Conservation (phyloP, 192 early-diverging fungal genomes). For the Coemansia sp. region DNA sequence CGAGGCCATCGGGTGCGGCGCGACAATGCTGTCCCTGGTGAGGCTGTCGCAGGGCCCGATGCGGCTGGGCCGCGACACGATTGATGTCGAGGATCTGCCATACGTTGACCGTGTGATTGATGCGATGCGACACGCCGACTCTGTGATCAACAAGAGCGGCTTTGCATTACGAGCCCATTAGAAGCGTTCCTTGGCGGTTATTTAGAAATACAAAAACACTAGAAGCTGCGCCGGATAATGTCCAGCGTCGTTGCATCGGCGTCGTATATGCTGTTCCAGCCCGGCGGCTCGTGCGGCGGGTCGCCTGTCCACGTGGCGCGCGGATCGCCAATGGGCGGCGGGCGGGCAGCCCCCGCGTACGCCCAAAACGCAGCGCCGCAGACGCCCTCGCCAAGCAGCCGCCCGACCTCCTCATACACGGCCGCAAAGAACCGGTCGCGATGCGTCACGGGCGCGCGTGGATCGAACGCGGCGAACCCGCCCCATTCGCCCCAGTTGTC, state of each 20-base stretch:
- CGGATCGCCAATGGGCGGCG: slow-evolving; percentile 30
- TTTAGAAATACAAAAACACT: too few relatives aligned
- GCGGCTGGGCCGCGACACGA: slow-evolving; percentile 47
- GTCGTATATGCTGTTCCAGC: slow-evolving; percentile 69
- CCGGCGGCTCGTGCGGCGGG: slow-evolving; percentile 58
- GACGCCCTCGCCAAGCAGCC: not conserved
- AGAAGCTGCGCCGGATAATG: too few relatives aligned
- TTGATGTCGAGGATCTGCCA: slow-evolving; percentile 42
- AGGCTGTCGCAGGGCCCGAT: slow-evolving; percentile 59
- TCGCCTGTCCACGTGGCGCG: slow-evolving; percentile 55
- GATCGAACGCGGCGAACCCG: slow-evolving; percentile 43
- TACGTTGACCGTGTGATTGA: slow-evolving; percentile 20
- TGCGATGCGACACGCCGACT: slow-evolving; percentile 23
- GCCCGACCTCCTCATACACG: slow-evolving; percentile 25
- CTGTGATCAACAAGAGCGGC: not conserved
- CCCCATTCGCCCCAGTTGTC: slow-evolving; percentile 38
- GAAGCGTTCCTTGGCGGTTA: too few relatives aligned
- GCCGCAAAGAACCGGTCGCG: slow-evolving; percentile 55
- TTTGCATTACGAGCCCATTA: too few relatives aligned
- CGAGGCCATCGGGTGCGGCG: slow-evolving; percentile 52
- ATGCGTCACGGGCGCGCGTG: slow-evolving; percentile 50
- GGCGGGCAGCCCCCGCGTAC: slow-evolving; percentile 55
- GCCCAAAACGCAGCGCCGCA: slow-evolving; percentile 67
- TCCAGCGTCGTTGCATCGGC: slow-evolving; percentile 37
- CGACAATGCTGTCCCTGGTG: slow-evolving; percentile 61